Conservation (phyloP, 2,329 filamentous ascomycete genomes). For the Pseudogymnoascus sp. region DNA sequence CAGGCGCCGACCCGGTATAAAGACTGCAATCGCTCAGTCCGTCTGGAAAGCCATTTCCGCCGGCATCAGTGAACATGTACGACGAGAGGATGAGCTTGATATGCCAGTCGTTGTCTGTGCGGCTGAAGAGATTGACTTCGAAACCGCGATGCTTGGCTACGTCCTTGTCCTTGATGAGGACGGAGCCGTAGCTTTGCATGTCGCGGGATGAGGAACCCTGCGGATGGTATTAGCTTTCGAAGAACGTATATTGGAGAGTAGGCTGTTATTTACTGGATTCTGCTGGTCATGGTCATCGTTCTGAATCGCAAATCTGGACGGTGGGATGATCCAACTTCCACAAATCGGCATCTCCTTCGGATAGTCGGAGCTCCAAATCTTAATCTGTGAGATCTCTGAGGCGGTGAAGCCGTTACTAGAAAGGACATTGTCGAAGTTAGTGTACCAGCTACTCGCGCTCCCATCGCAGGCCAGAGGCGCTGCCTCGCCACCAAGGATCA, state of each 20-base stretch:
- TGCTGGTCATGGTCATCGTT: conserved; percentile 28
- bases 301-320: conserved; percentile 22
- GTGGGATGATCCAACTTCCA: conserved; percentile 4
- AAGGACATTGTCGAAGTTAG: conserved; percentile 23
- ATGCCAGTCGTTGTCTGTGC: conserved; percentile 24
- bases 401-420: conserved; percentile 18
- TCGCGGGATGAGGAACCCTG: conserved; percentile 24
- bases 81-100: conserved; percentile 25
- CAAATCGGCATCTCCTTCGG: conserved; percentile 20
- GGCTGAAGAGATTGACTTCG: conserved; percentile 24
- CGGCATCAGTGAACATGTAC: conserved; percentile 22
- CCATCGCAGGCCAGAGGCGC: conserved; percentile 22
- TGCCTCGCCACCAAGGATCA: conserved; percentile 24
- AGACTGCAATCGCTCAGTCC: conserved; percentile 22
- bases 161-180: conserved; percentile 25
- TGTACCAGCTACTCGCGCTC: conserved; percentile 19
- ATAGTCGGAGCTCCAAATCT: conserved; percentile 26
- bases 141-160: conserved; percentile 22
- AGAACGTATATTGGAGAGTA: not conserved
- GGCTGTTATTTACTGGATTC: conserved; percentile 15
- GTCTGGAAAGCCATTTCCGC: conserved; percentile 23
- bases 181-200: conserved; percentile 24
- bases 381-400: conserved; percentile 23
- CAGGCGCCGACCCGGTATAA: conserved; percentile 20
- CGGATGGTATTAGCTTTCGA: not conserved